Evolutionary conservation across 306 rosid genomes (phyloP).

Genomic region (Malus sylvestris): DNA sequence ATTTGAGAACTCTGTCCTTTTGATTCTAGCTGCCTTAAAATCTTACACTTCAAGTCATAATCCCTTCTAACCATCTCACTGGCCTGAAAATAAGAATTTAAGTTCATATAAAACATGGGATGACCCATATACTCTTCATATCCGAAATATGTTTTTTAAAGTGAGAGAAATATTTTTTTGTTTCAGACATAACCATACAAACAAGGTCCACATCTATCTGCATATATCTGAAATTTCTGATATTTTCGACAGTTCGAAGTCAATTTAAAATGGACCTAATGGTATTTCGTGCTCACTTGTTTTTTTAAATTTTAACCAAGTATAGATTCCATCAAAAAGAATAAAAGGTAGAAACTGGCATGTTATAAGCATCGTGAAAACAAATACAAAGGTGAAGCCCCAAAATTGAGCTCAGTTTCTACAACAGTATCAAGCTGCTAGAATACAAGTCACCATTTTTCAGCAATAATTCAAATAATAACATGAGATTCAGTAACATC

Average conservation of each 20-base stretch:
- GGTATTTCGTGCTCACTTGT: too few relatives aligned
- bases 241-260: neutral
- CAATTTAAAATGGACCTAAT: too few relatives aligned
- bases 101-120: neutral
- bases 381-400: neutral
- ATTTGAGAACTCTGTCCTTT: slow-evolving; percentile 42
- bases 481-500: neutral
- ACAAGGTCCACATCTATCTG: neutral
- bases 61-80: slow-evolving; percentile 73
- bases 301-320: too few relatives aligned
- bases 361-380: neutral
- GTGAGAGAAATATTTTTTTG: neutral
- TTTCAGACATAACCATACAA: neutral
- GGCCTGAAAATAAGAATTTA: slow-evolving; percentile 44
- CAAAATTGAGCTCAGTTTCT: neutral
- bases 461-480: too few relatives aligned
- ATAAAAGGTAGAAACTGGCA: neutral
- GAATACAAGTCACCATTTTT: too few relatives aligned
- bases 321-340: neutral
- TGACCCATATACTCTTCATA: neutral
- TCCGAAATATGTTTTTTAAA: too few relatives aligned
- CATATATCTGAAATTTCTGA: neutral
- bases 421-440: neutral
- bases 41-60: slow-evolving; percentile 74
- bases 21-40: slow-evolving; percentile 74